A percentile compares a stretch with the other conserved stretches of the same genome.
phyloP scores from a whole-genome alignment of 371 early-diverging fungal species.

The Basidiobolus meristosporus region DNA sequence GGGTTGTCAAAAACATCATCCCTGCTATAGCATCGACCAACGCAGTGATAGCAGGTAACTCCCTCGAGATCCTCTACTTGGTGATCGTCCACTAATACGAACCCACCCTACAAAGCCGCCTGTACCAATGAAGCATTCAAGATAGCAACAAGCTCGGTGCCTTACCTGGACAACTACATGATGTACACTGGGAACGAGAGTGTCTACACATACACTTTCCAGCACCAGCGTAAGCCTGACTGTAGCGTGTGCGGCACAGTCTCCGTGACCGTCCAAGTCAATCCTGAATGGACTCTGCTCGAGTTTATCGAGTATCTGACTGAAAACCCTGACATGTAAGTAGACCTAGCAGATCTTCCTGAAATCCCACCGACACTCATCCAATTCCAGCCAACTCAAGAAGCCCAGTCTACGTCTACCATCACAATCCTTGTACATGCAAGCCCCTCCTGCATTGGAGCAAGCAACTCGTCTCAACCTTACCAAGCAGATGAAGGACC shows the following conservation, averaged over 20 bases:
- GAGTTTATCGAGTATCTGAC: slow-evolving; percentile 56
- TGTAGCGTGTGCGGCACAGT: slow-evolving; percentile 81
- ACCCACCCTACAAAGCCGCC: slow-evolving; percentile 27
- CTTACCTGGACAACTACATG: slow-evolving; percentile 80
- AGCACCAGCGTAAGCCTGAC: slow-evolving; percentile 58
- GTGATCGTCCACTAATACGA: neutral
- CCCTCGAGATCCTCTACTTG: neutral
- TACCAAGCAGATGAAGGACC: slow-evolving; percentile 24
- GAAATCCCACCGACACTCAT: neutral
- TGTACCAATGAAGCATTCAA: slow-evolving; percentile 92
- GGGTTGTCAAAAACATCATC: slow-evolving; percentile 76
- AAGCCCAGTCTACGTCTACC: slow-evolving; percentile 47
- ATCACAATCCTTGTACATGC: slow-evolving; percentile 53
- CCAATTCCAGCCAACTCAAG: slow-evolving; percentile 39
- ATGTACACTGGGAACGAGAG: slow-evolving; percentile 86
- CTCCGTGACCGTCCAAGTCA: slow-evolving; percentile 15
- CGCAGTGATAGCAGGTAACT: slow-evolving; percentile 35
- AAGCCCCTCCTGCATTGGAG: slow-evolving; percentile 49
- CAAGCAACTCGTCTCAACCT: slow-evolving; percentile 53
- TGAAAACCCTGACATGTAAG: slow-evolving; percentile 52
- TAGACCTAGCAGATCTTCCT: neutral
- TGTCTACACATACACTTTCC: slow-evolving; percentile 80
- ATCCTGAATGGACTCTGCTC: slow-evolving; percentile 22
- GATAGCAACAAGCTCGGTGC: slow-evolving; percentile 53
- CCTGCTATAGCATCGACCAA: slow-evolving; percentile 62